Evolutionary conservation across 2,329 filamentous ascomycete species (phyloP).

Genomic region (Fusarium camptoceras): DNA sequence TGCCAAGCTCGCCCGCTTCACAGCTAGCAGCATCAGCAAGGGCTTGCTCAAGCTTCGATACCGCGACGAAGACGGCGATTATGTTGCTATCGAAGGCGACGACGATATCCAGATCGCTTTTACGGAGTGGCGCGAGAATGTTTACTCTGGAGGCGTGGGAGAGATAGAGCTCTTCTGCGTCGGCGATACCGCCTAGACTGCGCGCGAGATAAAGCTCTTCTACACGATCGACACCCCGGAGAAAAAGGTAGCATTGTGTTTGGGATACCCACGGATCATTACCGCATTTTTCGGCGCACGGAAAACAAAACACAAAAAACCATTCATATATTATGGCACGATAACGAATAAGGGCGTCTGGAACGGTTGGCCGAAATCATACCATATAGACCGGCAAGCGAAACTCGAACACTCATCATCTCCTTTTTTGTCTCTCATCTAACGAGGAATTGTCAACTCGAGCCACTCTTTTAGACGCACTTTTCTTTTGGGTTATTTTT

Average conservation of each 20-base stretch:
- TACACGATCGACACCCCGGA: constrained; percentile 51
- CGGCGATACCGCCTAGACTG: constrained; percentile 57
- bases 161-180: constrained; percentile 91
- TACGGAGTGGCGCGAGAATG: constrained; percentile 86
- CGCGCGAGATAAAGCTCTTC: constrained; percentile 82
- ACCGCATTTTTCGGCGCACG: constrained; percentile 50
- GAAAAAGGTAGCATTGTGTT: constrained; percentile 43
- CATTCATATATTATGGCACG: constrained; percentile 43
- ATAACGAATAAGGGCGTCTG: constrained; percentile 44
- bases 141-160: constrained; percentile 77
- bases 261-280: constrained; percentile 48
- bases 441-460: constrained; percentile 31
- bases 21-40: constrained; percentile 82
- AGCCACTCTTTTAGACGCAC: constrained; percentile 35
- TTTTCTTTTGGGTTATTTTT: constrained; percentile 36
- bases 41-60: constrained; percentile 90
- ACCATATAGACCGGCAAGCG: constrained; percentile 52
- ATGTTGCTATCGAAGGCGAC: constrained; percentile 92
- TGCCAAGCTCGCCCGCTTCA: constrained; percentile 90
- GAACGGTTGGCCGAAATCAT: constrained; percentile 40
- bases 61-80: constrained; percentile 91
- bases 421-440: constrained; percentile 33
- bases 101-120: constrained; percentile 98
- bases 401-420: constrained; percentile 36
- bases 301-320: constrained; percentile 44